A percentile compares a stretch with the other conserved stretches of the same genome.
Evolutionary conservation across 805 yeast species (phyloP).

Genomic region (Kluyveromyces lactis): DNA sequence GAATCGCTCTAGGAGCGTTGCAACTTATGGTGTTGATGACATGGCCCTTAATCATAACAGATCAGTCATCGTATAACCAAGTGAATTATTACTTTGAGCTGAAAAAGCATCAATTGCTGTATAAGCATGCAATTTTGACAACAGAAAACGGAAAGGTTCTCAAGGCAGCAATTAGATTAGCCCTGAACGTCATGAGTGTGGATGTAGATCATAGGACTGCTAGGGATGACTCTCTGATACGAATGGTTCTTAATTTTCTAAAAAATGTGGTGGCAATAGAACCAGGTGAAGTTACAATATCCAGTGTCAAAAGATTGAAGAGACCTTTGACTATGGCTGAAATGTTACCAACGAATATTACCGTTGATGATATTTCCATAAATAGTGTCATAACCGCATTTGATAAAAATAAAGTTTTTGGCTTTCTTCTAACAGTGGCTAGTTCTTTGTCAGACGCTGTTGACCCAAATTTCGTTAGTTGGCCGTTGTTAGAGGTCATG

Average conservation of each 20-base stretch:
- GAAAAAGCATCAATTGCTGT: conserved; percentile 56
- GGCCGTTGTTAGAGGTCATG: conserved; percentile 60
- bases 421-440: conserved; percentile 61
- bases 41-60: conserved; percentile 71
- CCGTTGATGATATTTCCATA: conserved; percentile 59
- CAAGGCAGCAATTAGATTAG: conserved; percentile 60
- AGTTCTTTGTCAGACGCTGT: conserved; percentile 58
- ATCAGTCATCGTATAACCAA: conserved; percentile 51
- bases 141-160: conserved; percentile 54
- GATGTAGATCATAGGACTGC: conserved; percentile 49
- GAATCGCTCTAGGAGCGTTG: conserved; percentile 61
- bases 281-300: conserved; percentile 50
- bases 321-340: conserved; percentile 26
- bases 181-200: conserved; percentile 49
- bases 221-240: conserved; percentile 64
- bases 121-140: conserved; percentile 60
- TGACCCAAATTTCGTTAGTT: conserved; percentile 51
- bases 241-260: conserved; percentile 63
- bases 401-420: conserved; percentile 63
- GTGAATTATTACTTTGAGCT: conserved; percentile 49
- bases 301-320: conserved; percentile 32
- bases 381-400: conserved; percentile 50
- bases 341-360: conserved; percentile 47
- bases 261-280: conserved; percentile 75
- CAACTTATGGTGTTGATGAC: conserved; percentile 79